Evolutionary conservation across 2,329 filamentous ascomycete species (phyloP), one percentile per base, ranked within the genome.

Genomic region (Lasiodiplodia hormozganensis): DNA sequence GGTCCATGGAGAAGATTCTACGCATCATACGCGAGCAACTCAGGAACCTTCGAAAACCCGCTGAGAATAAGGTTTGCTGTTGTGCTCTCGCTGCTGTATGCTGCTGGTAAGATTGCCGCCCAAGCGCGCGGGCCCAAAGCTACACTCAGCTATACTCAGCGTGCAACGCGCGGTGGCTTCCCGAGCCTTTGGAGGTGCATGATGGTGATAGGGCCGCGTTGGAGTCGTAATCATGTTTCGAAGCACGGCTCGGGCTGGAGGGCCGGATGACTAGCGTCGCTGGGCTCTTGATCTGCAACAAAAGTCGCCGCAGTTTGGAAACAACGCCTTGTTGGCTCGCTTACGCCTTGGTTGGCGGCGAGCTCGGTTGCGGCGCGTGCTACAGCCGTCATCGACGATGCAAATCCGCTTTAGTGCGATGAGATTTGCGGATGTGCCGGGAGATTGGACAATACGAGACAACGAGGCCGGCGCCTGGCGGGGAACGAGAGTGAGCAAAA

Each of bases 391-490:
- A 64, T 64, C 60, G 60, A 52, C 60, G 60, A 64, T 64, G 60
- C n/a, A 36, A 11, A 38, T 64, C 60, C 28, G n/a, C 23, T 52
- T 64, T 52, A 21, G 57, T 38, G n/a, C n/a, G 43, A 64, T 64
- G 43, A 49, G 60, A 64, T 64, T 64, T 64, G 60, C 60, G 60
- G 60, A 64, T 64, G 60, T 64, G 60, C 60, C 58, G 47, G 60
- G 31, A 64, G 58, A 62, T 62, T 62, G 58, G 23, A 34, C 47
- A n/a, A 64, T 52, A 64, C 60, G 51, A 64, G 58, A 28, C 38
- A 28, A n/a, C 36, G 58, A 62, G 58, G 51, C 58, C 58, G 58
- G 49, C 21, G 21, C 47, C 40, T 62, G 14, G 58, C 58, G 58
- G 58, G 16, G 28, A 62, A 25, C 28, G 23, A 28, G 18, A 34